Percentiles rank a stretch among this genome's conserved stretches.
These are phyloP conservation scores for Talaromyces stipitatus DNA, from an alignment of 495 filamentous ascomycete genomes.

Conservation along the genomic window DNA sequence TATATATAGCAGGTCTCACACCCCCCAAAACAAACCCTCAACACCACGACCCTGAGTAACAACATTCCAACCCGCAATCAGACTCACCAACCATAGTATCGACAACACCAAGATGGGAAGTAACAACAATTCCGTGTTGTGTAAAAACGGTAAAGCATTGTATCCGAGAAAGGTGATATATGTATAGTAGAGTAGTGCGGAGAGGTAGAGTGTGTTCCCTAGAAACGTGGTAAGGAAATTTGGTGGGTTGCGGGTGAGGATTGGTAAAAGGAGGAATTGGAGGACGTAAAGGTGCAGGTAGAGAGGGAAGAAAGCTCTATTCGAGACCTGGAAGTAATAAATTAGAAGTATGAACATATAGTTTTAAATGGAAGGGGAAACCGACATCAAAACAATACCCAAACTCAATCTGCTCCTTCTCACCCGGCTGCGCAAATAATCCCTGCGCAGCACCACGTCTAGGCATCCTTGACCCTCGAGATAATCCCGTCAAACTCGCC, in stretches of 20 bases:
- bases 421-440: conserved; percentile 47
- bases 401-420: conserved; percentile 59
- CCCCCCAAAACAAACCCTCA: conserved; percentile 39
- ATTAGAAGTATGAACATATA: no score
- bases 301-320: conserved; percentile 66
- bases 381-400: conserved; percentile 73
- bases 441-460: conserved; percentile 46
- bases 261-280: conserved; percentile 63
- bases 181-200: conserved; percentile 63
- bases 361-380: not conserved
- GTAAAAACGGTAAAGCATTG: conserved; percentile 65
- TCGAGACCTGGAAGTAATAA: conserved; percentile 45
- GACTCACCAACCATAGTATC: conserved; percentile 55
- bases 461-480: conserved; percentile 37
- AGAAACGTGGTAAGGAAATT: conserved; percentile 56
- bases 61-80: conserved; percentile 43
- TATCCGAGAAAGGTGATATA: conserved; percentile 71
- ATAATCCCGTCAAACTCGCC: conserved; percentile 28
- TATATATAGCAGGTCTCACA: conserved; percentile 17
- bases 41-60: conserved; percentile 36
- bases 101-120: conserved; percentile 53
- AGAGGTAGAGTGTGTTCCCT: conserved; percentile 63
- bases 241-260: conserved; percentile 37
- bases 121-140: conserved; percentile 65
- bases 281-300: conserved; percentile 67